Base-by-base conservation (phyloP, 176 grass and related monocot genomes). In the Lolium multiflorum region DNA sequence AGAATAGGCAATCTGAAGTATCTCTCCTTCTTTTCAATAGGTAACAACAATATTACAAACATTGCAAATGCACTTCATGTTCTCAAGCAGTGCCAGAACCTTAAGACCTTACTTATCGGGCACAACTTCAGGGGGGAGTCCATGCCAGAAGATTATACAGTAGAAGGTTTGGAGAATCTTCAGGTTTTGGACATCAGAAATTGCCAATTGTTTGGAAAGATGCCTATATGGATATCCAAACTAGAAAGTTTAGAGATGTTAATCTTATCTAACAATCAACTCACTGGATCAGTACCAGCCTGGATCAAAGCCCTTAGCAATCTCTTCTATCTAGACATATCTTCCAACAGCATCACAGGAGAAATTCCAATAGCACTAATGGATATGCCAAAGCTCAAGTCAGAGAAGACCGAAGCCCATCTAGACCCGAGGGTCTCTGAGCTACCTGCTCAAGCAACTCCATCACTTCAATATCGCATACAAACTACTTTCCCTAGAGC, bases 1-100 rank as follows among this genome's bases (percentile, higher is more conserved):
- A 70, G 71, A 67, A 60, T 88, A 72, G 9, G 13, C 2, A 76
- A 91, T 81, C 48, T 88, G 49, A 81, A 84, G 52, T n/a, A 37
- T 51, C 81, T 91, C 61, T 8, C 67, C 35, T 91, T 85, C 86
- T 69, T 91, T 1, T 91, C 89, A 31, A 37, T 91, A 16, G 11
- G 0, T 60, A 2, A 0, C 38, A 85, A 91, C 68, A 21, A 7
- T 20, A 37, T 88, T 9, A 38, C 11, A 51, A 82, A 82, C 16
- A 66, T 83, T 71, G 82, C n/a, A 28, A 80, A n/a, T 44, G 26
- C 86, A 2, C 47, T 92, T 78, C 76, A 86, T 17, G 82, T 89
- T 78, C 79, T 92, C 12, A 86, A 67, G 56, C 64, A 9, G 0
- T 85, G 28, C 44, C 71, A n/a, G 12, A 86, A 82, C 12, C 86